Base-by-base conservation (phyloP, 2,329 filamentous ascomycete genomes). In the Ambrosiella xylebori region DNA sequence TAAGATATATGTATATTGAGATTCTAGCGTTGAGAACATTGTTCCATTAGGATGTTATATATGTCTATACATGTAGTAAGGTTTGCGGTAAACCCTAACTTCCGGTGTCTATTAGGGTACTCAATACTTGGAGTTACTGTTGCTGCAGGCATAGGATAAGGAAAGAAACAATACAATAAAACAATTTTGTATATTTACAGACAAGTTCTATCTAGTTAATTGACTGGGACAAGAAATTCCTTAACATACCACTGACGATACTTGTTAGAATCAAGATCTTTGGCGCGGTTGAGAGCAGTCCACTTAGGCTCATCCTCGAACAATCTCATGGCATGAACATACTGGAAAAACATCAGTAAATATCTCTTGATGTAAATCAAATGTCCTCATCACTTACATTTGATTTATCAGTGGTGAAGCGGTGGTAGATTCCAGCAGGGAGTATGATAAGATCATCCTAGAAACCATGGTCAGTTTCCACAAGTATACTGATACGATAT, bases 281-380 rank as follows among this genome's bases (percentile, higher is more conserved):
- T 71, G 6, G 79, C 81, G 59, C 93, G 81, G 73, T 95, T 95
- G 64, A 98, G 71, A 12, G 93, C 86, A 40, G 89, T 97, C 93
- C 93, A 98, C 73, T 97, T 96, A 39, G 93, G 93, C 71, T 97
- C 90, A 63, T 97, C 93, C 74, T 97, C 90, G 79, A 97, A 98
- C 56, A 98, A 76, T 59, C 93, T 80, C 88, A 97, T 91, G 12
- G 93, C 93, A 68, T 94, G 87, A 64, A 95, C 88, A 67, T 91
- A 96, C 90, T 96, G n/a, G 7, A 52, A 6, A 27, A 51, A 12
- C 7, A 41, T 50, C 41, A 52, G 15, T 15, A 64, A 53, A 57
- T 13, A 13, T 45, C 4, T 54, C 27, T 15, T 38, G 38, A 17
- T 40, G 12, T 6, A 56, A 7, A 15, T 27, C 27, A 27, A 27